A percentile compares a stretch with the other conserved stretches of the same genome.
Evolutionary conservation across 2,329 filamentous ascomycete species (phyloP).

Genomic region (Rutstroemia sp.): DNA sequence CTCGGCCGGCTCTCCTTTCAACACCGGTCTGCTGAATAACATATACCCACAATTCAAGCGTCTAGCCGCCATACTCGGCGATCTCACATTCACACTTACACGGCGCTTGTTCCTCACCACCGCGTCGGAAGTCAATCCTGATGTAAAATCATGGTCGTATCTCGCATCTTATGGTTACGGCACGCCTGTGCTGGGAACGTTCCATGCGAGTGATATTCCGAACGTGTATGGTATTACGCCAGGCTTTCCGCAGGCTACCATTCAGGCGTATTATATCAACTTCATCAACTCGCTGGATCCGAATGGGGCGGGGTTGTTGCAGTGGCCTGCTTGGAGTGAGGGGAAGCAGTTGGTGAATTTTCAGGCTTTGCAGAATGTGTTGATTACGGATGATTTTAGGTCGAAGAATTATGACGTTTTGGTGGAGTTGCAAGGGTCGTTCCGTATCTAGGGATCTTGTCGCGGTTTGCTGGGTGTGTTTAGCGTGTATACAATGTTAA

Average conservation of each 20-base stretch:
- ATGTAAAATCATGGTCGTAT: conserved; percentile 66
- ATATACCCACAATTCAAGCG: conserved; percentile 73
- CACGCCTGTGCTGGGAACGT: conserved; percentile 68
- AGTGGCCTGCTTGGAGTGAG: conserved; percentile 37
- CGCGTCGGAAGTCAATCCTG: conserved; percentile 40
- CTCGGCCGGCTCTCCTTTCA: conserved; percentile 60
- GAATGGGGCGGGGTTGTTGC: conserved; percentile 43
- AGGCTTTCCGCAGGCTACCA: conserved; percentile 44
- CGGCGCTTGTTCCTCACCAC: conserved; percentile 56
- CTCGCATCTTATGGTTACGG: conserved; percentile 65
- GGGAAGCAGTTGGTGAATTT: conserved; percentile 45
- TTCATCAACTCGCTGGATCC: conserved; percentile 67
- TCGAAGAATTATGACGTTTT: not conserved
- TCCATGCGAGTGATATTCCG: conserved; percentile 64
- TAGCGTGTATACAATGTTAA: no score
- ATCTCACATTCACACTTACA: conserved; percentile 66
- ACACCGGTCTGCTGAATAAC: conserved; percentile 59
- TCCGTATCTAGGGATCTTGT: no score
- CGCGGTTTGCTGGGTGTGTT: no score
- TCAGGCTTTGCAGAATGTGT: conserved; percentile 30
- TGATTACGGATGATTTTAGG: conserved; percentile 44
- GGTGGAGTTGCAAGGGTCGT: no score
- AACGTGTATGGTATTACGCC: conserved; percentile 43
- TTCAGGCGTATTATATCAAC: conserved; percentile 63
- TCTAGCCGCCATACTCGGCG: conserved; percentile 66